A percentile compares a stretch with the other conserved stretches of the same genome.
phyloP scores from a whole-genome alignment of 495 filamentous ascomycete species.

The Penicillium pulvis region DNA sequence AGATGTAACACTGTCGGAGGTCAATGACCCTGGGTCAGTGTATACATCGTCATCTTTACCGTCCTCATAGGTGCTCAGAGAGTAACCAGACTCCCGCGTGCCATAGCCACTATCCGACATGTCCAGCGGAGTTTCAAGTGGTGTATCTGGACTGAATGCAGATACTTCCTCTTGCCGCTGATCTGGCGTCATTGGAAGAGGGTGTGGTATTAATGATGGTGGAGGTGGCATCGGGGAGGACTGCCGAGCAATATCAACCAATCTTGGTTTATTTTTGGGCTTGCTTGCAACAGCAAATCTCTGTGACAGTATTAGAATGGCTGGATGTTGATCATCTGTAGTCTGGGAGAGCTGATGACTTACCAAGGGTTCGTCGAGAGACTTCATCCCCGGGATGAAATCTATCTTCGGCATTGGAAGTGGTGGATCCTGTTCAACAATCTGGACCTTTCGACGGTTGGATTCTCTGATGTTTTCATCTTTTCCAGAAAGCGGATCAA shows the following conservation, averaged over 20 bases:
- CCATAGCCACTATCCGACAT: constrained; percentile 45
- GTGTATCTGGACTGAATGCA: constrained; percentile 50
- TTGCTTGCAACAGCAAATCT: constrained; percentile 46
- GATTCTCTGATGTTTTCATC: constrained; percentile 30
- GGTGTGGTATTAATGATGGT: constrained; percentile 25
- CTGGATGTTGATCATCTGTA: background rate
- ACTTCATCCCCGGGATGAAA: constrained; percentile 29
- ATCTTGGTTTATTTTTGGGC: constrained; percentile 27
- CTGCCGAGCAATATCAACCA: constrained; percentile 48
- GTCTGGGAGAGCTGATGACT: constrained; percentile 8
- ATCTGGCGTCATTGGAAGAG: constrained; percentile 40
- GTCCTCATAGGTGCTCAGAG: constrained; percentile 27
- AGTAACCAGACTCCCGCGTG: constrained; percentile 33
- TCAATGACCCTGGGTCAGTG: constrained; percentile 34
- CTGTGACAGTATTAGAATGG: constrained; percentile 22
- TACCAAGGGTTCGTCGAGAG: constrained; percentile 36
- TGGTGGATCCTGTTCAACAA: constrained; percentile 41
- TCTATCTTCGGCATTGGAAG: constrained; percentile 32
- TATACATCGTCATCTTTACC: constrained; percentile 35
- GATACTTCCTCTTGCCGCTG: constrained; percentile 45
- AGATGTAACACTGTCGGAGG: constrained; percentile 33
- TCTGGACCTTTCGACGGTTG: constrained; percentile 45
- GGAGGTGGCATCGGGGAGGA: constrained; percentile 29
- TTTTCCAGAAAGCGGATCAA: constrained; percentile 32
- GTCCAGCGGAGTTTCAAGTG: constrained; percentile 41